These are phyloP conservation scores for Elasticomyces elasticus DNA, from an alignment of 495 filamentous ascomycete species.

Conservation along the genomic window DNA sequence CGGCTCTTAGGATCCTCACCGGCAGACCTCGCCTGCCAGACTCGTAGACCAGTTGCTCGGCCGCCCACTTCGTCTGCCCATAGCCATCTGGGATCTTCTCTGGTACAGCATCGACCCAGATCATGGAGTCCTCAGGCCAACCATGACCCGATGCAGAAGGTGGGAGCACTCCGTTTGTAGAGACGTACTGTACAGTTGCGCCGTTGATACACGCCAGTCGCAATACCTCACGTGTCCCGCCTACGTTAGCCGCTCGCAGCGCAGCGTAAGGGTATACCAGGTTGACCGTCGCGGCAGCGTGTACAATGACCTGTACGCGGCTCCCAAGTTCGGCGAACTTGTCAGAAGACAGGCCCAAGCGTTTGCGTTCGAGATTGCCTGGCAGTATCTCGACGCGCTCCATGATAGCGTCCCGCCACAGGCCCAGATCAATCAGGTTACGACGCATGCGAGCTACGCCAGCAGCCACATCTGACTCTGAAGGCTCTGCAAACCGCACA, in stretches of 20 bases:
- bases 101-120: constrained; percentile 49
- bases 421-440: constrained; percentile 53
- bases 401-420: constrained; percentile 57
- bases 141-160: constrained; percentile 40
- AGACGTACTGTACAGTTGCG: constrained; percentile 59
- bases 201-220: constrained; percentile 50
- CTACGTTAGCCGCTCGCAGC: constrained; percentile 67
- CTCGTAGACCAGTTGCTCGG: constrained; percentile 71
- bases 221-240: constrained; percentile 53
- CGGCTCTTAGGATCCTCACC: constrained; percentile 69
- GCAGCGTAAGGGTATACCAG: constrained; percentile 76
- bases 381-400: constrained; percentile 59
- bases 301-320: constrained; percentile 68
- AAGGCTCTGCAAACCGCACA: constrained; percentile 52
- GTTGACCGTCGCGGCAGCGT: constrained; percentile 71
- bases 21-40: constrained; percentile 71
- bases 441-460: constrained; percentile 49
- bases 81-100: constrained; percentile 63
- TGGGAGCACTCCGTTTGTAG: constrained; percentile 58
- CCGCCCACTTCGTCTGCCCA: constrained; percentile 79
- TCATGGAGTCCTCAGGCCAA: constrained; percentile 50
- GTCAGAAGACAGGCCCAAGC: constrained; percentile 48
- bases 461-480: constrained; percentile 42
- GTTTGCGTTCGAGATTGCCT: constrained; percentile 49
- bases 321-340: constrained; percentile 50